Base-by-base conservation (phyloP, 2,329 filamentous ascomycete species). In the Arthrobotrys sphaeroides region DNA sequence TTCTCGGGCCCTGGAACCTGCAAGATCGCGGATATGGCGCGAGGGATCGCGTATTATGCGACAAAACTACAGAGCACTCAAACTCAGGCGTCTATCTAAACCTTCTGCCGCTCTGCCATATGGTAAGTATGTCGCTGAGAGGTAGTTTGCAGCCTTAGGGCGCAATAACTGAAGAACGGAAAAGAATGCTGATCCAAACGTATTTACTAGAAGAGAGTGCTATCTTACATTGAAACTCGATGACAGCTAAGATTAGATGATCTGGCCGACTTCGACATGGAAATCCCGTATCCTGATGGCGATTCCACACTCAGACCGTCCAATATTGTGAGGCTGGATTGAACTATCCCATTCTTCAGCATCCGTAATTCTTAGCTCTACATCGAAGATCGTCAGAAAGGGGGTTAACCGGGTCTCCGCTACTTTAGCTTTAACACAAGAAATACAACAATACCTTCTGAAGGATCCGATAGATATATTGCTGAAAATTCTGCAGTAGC, bases 401-500 rank as follows among this genome's bases (percentile, higher is more conserved):
- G n/a, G n/a, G n/a, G n/a, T n/a, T n/a, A n/a, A n/a, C n/a, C n/a
- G n/a, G n/a, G n/a, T n/a, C n/a, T n/a, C n/a, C n/a, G n/a, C n/a
- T n/a, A n/a, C n/a, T n/a, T n/a, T n/a, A n/a, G n/a, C n/a, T n/a
- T n/a, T 26, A 51, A 31, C n/a, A n/a, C 22, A 42, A 62, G n/a
- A n/a, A n/a, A n/a, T n/a, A n/a, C n/a, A n/a, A n/a, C n/a, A n/a
- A 43, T 66, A 66, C 61, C 61, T 66, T 36, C 45, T 5, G 45
- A 43, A 3, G 47, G 45, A 43, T 66, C 20, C 6, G 45, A 66
- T 7, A 66, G 33, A 43, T 55, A 66, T 28, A 66, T 66, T 5
- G 31, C 47, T 22, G 45, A 66, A 31, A 66, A 66, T 26, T 65
- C 60, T 12, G 16, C 16, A 6, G 47, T 66, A 43, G 18, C 20